phyloP scores from a whole-genome alignment of 2,329 filamentous ascomycete species.

The Zymoseptoria passerinii region DNA sequence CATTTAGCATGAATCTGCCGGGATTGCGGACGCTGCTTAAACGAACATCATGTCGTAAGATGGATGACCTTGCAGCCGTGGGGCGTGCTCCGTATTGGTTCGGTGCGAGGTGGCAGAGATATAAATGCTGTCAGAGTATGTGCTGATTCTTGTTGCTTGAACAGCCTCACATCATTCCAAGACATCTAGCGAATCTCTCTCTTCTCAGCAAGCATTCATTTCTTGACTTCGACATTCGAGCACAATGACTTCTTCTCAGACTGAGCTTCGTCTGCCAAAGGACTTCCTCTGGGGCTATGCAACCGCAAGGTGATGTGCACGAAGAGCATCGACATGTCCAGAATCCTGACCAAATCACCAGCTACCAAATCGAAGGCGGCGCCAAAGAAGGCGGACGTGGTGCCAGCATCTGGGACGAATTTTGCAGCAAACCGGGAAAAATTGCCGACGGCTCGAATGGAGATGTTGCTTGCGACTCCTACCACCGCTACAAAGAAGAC shows the following conservation, averaged over 20 bases:
- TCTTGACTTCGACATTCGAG: not conserved
- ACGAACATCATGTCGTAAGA: not conserved
- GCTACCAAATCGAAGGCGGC: conserved; percentile 82
- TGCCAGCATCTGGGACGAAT: conserved; percentile 84
- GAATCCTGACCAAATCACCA: conserved; percentile 29
- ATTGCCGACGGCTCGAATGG: conserved; percentile 71
- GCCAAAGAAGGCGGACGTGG: conserved; percentile 66
- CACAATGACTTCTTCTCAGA: conserved; percentile 10
- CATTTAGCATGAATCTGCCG: not conserved
- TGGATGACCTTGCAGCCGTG: not conserved
- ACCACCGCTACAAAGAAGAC: conserved; percentile 70
- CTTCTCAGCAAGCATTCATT: not conserved
- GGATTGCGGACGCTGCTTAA: not conserved
- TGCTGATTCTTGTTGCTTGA: not conserved
- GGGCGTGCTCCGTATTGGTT: not conserved
- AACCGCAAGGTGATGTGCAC: conserved; percentile 46
- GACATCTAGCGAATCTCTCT: not conserved
- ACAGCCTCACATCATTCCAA: not conserved
- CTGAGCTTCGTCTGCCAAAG: conserved; percentile 9
- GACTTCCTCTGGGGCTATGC: conserved; percentile 67
- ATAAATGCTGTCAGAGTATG: not conserved
- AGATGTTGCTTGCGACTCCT: conserved; percentile 75
- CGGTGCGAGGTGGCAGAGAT: not conserved
- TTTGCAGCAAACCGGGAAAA: conserved; percentile 72
- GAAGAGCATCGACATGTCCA: conserved; percentile 41